These are phyloP conservation scores for Trichoderma asperellum DNA, from an alignment of 2,329 filamentous ascomycete genomes.

Conservation along the genomic window DNA sequence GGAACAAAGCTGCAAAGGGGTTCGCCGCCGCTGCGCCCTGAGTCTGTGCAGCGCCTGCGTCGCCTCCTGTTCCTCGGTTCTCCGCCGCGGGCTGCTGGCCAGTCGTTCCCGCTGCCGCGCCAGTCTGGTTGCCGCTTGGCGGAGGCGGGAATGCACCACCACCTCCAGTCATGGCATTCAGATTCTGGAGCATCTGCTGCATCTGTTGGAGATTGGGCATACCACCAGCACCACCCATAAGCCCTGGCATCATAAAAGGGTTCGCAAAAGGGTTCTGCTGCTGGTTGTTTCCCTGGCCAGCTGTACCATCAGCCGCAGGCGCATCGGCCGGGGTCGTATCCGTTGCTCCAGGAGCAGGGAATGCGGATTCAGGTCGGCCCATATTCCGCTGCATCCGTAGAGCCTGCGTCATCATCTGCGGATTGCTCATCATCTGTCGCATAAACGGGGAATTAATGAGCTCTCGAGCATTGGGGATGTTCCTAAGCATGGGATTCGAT, in stretches of 20 bases:
- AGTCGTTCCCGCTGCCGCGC: slow-evolving; percentile 33
- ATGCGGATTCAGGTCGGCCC: slow-evolving; percentile 61
- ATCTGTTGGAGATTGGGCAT: slow-evolving; percentile 36
- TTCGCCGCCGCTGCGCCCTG: slow-evolving; percentile 53
- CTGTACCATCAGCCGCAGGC: slow-evolving; percentile 37
- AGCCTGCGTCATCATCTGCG: slow-evolving; percentile 79
- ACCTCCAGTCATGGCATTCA: slow-evolving; percentile 34
- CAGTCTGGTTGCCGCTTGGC: slow-evolving; percentile 29
- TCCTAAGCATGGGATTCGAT: slow-evolving; percentile 79
- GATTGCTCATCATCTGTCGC: slow-evolving; percentile 90
- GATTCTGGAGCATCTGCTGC: slow-evolving; percentile 38
- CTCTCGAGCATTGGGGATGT: slow-evolving; percentile 75
- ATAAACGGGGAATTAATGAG: slow-evolving; percentile 89
- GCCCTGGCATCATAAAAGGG: slow-evolving; percentile 39
- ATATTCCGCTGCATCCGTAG: slow-evolving; percentile 79
- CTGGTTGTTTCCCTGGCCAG: neutral
- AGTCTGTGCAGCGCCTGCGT: slow-evolving; percentile 33
- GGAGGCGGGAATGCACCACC: neutral
- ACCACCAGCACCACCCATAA: slow-evolving; percentile 31
- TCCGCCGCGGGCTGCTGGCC: slow-evolving; percentile 34
- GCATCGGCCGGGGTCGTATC: slow-evolving; percentile 73
- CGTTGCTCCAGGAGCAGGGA: slow-evolving; percentile 89
- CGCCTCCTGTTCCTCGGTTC: slow-evolving; percentile 31
- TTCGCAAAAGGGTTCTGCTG: slow-evolving; percentile 50
- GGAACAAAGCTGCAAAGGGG: slow-evolving; percentile 70